Conservation (phyloP, 2,329 filamentous ascomycete species). For the Pseudopithomyces maydicus region DNA sequence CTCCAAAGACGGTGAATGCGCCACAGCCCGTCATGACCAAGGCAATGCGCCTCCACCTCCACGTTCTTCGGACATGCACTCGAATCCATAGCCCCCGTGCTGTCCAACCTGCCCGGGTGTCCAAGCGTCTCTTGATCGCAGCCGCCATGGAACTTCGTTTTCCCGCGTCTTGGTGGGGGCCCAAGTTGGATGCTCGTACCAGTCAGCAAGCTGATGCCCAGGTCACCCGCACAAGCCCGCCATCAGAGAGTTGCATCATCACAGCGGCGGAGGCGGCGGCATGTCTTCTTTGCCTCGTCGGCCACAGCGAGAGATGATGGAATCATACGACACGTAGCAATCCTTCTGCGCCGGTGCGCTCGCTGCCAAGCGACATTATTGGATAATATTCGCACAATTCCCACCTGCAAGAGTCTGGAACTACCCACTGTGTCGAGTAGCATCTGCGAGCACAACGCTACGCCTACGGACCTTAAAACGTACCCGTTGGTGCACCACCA, state of each 20-base stretch:
- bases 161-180: background rate
- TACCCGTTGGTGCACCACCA: background rate
- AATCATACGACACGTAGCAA: background rate
- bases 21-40: background rate
- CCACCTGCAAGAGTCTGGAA: background rate
- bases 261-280: background rate
- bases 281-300: background rate
- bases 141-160: background rate
- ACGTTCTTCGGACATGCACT: background rate
- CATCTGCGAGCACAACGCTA: background rate
- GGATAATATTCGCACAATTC: background rate
- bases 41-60: background rate
- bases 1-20: background rate
- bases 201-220: slow-evolving; percentile 3
- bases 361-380: background rate
- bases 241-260: background rate
- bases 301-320: background rate
- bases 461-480: background rate
- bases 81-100: background rate
- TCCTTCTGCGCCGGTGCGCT: background rate
- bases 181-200: background rate
- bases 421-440: background rate
- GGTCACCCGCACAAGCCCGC: background rate
- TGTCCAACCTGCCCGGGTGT: too few relatives aligned
- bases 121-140: background rate